These are phyloP conservation scores for Croton laevigatus DNA, from an alignment of 441 rosid genomes.

Conservation along the genomic window DNA sequence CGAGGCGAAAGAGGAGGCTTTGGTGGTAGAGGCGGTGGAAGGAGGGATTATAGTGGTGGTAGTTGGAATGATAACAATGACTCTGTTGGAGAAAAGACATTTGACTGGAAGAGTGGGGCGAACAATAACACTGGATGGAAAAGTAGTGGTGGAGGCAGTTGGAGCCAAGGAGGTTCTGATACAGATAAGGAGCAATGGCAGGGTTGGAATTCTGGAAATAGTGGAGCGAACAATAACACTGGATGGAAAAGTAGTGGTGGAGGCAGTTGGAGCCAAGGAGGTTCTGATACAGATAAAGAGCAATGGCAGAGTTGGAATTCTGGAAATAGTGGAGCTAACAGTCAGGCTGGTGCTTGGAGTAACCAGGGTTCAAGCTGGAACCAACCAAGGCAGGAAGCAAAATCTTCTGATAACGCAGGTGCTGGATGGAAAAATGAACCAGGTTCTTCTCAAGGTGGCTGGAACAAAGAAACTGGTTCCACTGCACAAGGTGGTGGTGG, in stretches of 20 bases:
- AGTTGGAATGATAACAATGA: constrained; percentile 30
- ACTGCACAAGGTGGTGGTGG: constrained; percentile 19
- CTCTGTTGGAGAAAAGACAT: constrained; percentile 33
- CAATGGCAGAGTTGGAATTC: constrained; percentile 27
- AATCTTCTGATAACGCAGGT: neutral
- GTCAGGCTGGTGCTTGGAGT: constrained; percentile 23
- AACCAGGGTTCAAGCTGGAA: constrained; percentile 22
- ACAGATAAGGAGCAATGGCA: constrained; percentile 21
- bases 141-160: constrained; percentile 22
- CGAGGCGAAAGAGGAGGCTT: constrained; percentile 30
- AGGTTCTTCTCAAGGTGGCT: constrained; percentile 17
- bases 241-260: constrained; percentile 28
- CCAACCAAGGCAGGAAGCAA: neutral
- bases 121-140: constrained; percentile 26
- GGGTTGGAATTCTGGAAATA: constrained; percentile 33
- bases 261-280: constrained; percentile 33
- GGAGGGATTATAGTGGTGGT: constrained; percentile 32
- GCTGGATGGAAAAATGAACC: constrained; percentile 29
- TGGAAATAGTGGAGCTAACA: constrained; percentile 20
- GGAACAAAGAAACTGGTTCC: constrained; percentile 25
- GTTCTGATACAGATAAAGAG: constrained; percentile 26
- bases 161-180: constrained; percentile 34
- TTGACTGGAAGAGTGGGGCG: constrained; percentile 39
- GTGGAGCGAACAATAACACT: constrained; percentile 19
- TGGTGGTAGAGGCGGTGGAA: constrained; percentile 38